These are phyloP conservation scores for Protomyces macrosporus DNA, from an alignment of 1,139 yeast species.

Conservation along the genomic window DNA sequence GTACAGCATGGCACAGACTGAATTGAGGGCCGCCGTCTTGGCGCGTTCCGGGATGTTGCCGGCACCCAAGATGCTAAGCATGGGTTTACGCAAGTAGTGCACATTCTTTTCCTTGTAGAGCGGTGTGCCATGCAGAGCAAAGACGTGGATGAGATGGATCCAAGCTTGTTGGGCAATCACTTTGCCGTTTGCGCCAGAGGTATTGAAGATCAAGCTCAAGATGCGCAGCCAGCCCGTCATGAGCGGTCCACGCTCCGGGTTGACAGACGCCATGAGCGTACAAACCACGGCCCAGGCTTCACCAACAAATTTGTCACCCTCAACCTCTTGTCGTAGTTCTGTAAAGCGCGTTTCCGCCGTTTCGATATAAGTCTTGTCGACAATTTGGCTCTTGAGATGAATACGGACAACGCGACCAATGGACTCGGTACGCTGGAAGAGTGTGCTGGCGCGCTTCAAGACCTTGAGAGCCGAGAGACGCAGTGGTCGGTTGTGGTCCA, in stretches of 20 bases:
- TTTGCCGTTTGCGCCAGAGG: slow-evolving; percentile 25
- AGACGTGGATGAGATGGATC: slow-evolving; percentile 28
- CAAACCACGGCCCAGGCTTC: slow-evolving; percentile 31
- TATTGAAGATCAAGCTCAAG: slow-evolving; percentile 28
- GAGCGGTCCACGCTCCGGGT: slow-evolving; percentile 30
- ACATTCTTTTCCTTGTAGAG: slow-evolving; percentile 19
- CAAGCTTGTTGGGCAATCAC: slow-evolving; percentile 28
- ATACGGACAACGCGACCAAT: slow-evolving; percentile 17
- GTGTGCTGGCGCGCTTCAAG: not conserved
- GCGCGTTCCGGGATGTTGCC: not conserved
- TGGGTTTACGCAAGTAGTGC: slow-evolving; percentile 6
- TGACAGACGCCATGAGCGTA: slow-evolving; percentile 27
- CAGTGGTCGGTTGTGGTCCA: not conserved
- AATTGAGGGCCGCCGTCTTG: slow-evolving; percentile 25
- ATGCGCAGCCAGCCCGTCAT: slow-evolving; percentile 31
- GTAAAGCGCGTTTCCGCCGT: slow-evolving; percentile 25
- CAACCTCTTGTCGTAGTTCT: slow-evolving; percentile 25
- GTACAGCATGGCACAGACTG: slow-evolving; percentile 23
- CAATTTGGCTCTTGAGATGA: slow-evolving; percentile 6
- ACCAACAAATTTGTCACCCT: slow-evolving; percentile 30
- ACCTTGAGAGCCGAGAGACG: slow-evolving; percentile 2
- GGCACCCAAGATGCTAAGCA: slow-evolving; percentile 4
- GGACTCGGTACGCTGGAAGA: not conserved
- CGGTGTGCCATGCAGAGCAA: slow-evolving; percentile 8
- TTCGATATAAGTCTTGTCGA: slow-evolving; percentile 23